These are phyloP conservation scores for Sophora flavescens DNA, from an alignment of 306 rosid species.

Conservation along the genomic window DNA sequence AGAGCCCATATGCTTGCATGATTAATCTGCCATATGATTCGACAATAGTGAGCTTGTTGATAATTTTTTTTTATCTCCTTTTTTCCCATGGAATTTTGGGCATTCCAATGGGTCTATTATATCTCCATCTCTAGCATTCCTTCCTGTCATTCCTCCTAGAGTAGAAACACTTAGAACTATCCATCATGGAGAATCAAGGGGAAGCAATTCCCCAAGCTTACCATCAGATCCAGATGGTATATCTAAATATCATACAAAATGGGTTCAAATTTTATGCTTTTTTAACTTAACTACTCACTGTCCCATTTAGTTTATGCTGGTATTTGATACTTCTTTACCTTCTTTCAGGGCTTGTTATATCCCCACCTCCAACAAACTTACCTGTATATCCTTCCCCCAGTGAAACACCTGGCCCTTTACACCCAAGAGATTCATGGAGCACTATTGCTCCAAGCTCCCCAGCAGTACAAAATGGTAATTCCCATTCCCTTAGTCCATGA, in stretches of 20 bases:
- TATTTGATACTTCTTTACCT: not conserved
- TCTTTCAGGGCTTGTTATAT: constrained; percentile 53
- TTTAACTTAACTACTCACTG: not conserved
- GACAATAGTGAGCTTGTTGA: too few species aligned
- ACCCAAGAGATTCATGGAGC: constrained; percentile 41
- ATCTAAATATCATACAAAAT: constrained; percentile 11
- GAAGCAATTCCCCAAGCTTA: constrained; percentile 53
- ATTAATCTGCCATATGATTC: not conserved
- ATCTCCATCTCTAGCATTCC: too few species aligned
- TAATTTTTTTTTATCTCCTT: too few species aligned
- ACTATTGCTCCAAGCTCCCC: constrained; percentile 56
- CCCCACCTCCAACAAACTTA: constrained; percentile 56
- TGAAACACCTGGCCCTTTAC: constrained; percentile 51
- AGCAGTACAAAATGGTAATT: constrained; percentile 59
- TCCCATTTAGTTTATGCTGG: not conserved
- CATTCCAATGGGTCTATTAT: too few species aligned
- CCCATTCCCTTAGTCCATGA: constrained; percentile 29
- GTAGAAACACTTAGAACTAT: not conserved
- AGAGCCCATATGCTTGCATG: not conserved
- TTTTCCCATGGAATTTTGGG: too few species aligned
- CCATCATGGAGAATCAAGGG: constrained; percentile 43
- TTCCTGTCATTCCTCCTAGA: too few species aligned
- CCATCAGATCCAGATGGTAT: constrained; percentile 40
- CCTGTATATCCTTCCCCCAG: constrained; percentile 48
- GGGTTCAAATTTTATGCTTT: not conserved